Evolutionary conservation across 1,139 yeast genomes (phyloP).

Genomic region (Eremothecium gossypii): DNA sequence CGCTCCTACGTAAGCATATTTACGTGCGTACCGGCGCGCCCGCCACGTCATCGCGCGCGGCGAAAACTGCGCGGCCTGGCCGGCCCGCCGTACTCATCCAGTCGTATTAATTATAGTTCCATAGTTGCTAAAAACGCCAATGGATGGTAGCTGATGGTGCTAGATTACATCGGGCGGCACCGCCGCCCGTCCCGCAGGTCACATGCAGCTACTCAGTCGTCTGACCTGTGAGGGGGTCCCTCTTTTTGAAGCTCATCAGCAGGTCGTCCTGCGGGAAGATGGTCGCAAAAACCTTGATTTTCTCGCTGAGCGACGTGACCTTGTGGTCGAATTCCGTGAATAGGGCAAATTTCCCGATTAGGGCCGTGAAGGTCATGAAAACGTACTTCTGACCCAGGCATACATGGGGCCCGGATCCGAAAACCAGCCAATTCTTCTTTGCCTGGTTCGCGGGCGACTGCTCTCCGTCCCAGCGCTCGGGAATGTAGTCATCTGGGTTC

Average conservation of each 20-base stretch:
- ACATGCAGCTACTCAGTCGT: too few species aligned
- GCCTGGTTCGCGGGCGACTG: slow-evolving; percentile 52
- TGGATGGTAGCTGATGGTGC: too few species aligned
- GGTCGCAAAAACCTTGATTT: slow-evolving; percentile 92
- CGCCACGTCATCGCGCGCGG: too few species aligned
- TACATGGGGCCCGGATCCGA: slow-evolving; percentile 94
- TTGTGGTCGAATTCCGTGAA: slow-evolving; percentile 72
- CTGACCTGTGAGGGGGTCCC: slow-evolving; percentile 40
- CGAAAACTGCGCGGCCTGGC: too few species aligned
- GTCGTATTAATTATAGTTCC: too few species aligned
- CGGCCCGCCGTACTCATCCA: too few species aligned
- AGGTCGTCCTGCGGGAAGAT: slow-evolving; percentile 96
- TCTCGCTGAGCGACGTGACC: slow-evolving; percentile 75
- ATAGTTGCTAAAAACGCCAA: too few species aligned
- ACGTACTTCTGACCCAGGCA: slow-evolving; percentile 94
- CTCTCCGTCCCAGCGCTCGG: slow-evolving; percentile 80
- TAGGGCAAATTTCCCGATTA: slow-evolving; percentile 84
- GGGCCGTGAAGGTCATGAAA: slow-evolving; percentile 75
- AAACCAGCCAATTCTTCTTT: slow-evolving; percentile 88
- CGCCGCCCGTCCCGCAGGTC: too few species aligned
- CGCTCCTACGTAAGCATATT: too few species aligned
- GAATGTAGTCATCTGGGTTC: slow-evolving; percentile 85
- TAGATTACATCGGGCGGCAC: too few species aligned
- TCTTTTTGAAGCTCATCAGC: slow-evolving; percentile 59
- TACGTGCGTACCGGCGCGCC: too few species aligned